Evolutionary conservation across 495 filamentous ascomycete genomes (phyloP).

Genomic region (Annulohypoxylon moriforme): DNA sequence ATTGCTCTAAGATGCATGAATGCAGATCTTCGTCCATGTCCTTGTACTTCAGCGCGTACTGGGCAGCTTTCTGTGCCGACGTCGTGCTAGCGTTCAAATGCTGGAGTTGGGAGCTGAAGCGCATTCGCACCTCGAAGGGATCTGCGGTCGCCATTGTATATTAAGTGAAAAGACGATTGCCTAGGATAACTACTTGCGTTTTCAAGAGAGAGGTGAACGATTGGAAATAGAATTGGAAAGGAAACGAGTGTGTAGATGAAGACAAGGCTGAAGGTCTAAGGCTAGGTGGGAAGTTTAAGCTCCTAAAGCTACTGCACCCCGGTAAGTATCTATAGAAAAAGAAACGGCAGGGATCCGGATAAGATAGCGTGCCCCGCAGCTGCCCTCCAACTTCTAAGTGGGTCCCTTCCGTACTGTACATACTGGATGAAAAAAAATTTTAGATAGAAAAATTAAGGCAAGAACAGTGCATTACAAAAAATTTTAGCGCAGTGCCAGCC

Average conservation of each 20-base stretch:
- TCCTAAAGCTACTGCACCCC: neutral
- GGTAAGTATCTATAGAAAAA: neutral
- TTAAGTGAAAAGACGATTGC: no score
- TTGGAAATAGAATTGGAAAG: no score
- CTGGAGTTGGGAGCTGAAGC: conserved; percentile 88
- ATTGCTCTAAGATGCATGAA: conserved; percentile 94
- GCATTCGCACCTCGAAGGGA: conserved; percentile 98
- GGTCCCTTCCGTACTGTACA: neutral
- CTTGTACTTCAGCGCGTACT: conserved; percentile 91
- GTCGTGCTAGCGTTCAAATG: conserved; percentile 89
- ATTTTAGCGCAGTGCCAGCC: no score
- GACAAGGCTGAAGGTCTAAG: conserved; percentile 10
- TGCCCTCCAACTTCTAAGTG: neutral
- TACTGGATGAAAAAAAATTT: neutral
- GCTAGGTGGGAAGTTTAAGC: neutral
- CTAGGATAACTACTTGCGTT: no score
- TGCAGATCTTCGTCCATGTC: conserved; percentile 97
- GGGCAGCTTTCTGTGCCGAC: conserved; percentile 89
- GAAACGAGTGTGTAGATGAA: neutral
- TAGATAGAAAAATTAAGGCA: neutral
- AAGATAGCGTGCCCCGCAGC: neutral
- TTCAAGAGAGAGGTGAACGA: neutral
- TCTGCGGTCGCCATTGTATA: conserved; percentile 83
- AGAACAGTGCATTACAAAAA: no score
- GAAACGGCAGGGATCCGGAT: neutral